A percentile compares a stretch with the other conserved stretches of the same genome.
These are phyloP conservation scores for Penstemon barbatus DNA, from an alignment of 257 asterid genomes.

Conservation along the genomic window DNA sequence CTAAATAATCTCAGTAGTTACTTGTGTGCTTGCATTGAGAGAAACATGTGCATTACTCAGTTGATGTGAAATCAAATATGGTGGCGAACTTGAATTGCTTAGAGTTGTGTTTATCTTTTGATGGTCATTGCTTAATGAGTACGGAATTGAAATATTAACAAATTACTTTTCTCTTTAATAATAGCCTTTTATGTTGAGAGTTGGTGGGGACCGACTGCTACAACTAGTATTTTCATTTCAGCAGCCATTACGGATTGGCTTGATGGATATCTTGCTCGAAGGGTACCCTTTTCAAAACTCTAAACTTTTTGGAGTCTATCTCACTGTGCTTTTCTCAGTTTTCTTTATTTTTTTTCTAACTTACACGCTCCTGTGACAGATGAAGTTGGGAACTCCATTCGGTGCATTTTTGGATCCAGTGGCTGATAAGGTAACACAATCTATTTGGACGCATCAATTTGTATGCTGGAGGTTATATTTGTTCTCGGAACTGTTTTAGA, in stretches of 20 bases:
- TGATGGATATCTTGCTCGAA: conserved; percentile 94
- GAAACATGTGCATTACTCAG: neutral
- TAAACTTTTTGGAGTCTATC: conserved; percentile 13
- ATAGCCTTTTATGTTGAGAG: conserved; percentile 82
- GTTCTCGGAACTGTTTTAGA: neutral
- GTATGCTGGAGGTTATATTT: conserved; percentile 17
- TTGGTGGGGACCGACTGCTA: conserved; percentile 89
- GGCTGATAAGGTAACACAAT: conserved; percentile 83
- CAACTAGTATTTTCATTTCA: conserved; percentile 78
- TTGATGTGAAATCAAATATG: conserved; percentile 3
- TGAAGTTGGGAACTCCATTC: conserved; percentile 89
- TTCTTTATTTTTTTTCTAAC: conserved; percentile 24
- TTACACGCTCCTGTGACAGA: conserved; percentile 46
- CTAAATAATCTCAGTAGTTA: neutral
- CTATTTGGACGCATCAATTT: neutral
- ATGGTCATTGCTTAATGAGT: neutral
- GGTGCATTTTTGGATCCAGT: conserved; percentile 99
- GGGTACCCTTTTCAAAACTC: conserved; percentile 50
- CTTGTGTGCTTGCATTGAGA: no score
- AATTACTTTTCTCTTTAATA: conserved; percentile 20
- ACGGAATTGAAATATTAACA: conserved; percentile 24
- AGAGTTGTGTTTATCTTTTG: conserved; percentile 10
- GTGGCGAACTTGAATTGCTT: conserved; percentile 5
- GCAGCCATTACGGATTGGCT: conserved; percentile 99
- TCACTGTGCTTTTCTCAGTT: neutral